These are phyloP conservation scores for Adiantum capillusveneris DNA, from an alignment of 75 land plant genomes.

Conservation along the genomic window DNA sequence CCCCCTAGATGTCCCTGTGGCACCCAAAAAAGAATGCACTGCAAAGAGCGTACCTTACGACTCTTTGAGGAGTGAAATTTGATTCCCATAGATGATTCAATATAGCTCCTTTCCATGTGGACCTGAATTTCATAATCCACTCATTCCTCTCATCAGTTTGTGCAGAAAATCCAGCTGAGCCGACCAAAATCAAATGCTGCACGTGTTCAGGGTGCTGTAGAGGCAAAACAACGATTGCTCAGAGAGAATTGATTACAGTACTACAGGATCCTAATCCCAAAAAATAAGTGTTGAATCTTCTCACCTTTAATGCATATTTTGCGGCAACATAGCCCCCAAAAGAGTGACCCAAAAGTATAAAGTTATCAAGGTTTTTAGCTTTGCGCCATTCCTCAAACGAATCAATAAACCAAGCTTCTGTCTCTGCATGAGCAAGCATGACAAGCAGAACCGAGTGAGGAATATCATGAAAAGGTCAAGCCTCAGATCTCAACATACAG, in stretches of 20 bases:
- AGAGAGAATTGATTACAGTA: not conserved
- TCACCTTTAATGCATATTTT: constrained; percentile 94
- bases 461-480: no score
- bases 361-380: constrained; percentile 79
- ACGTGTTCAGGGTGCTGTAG: constrained; percentile 93
- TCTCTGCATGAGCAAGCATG: constrained; percentile 48
- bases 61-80: constrained; percentile 81
- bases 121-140: constrained; percentile 54
- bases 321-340: constrained; percentile 97
- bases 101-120: constrained; percentile 88
- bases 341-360: constrained; percentile 94
- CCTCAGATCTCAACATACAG: no score
- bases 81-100: constrained; percentile 92
- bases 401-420: constrained; percentile 98
- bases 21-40: no score
- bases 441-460: no score
- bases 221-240: not conserved
- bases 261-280: no score
- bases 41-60: constrained; percentile 74
- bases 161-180: constrained; percentile 86
- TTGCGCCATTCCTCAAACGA: constrained; percentile 98
- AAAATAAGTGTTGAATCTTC: no score
- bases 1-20: no score
- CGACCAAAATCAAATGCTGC: constrained; percentile 86
- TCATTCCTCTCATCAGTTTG: constrained; percentile 60